Evolutionary conservation across 2,329 filamentous ascomycete species (phyloP).

Genomic region (Aspergillus transmontanensis): DNA sequence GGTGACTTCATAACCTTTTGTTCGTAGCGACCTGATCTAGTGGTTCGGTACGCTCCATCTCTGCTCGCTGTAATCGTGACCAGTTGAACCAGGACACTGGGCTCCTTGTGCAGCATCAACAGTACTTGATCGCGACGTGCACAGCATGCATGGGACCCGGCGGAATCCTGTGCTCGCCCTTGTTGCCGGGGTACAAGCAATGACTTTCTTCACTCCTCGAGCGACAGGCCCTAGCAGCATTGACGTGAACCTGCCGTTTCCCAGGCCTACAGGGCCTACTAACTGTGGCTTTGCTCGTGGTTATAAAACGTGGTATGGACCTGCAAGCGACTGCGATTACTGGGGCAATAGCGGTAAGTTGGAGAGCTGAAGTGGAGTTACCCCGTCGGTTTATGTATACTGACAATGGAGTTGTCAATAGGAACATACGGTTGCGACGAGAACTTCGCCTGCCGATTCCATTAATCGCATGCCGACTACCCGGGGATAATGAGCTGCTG

Average conservation of each 20-base stretch:
- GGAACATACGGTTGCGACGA: background rate
- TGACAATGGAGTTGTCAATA: background rate
- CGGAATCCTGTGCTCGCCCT: background rate
- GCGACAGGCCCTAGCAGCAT: background rate
- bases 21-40: background rate
- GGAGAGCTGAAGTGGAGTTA: background rate
- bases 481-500: background rate
- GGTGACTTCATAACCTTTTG: background rate
- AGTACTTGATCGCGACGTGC: background rate
- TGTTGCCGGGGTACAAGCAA: background rate
- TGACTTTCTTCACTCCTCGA: background rate
- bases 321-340: background rate
- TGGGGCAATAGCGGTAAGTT: background rate
- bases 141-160: background rate
- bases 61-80: background rate
- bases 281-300: background rate
- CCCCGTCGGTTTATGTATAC: background rate
- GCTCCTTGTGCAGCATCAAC: background rate
- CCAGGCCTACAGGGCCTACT: background rate
- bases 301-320: background rate
- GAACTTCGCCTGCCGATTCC: background rate
- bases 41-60: background rate
- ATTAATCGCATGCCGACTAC: background rate
- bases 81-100: background rate
- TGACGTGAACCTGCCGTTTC: background rate